Base-by-base conservation (phyloP, 2,329 filamentous ascomycete species). In the Cladosporium sphaerospermum region DNA sequence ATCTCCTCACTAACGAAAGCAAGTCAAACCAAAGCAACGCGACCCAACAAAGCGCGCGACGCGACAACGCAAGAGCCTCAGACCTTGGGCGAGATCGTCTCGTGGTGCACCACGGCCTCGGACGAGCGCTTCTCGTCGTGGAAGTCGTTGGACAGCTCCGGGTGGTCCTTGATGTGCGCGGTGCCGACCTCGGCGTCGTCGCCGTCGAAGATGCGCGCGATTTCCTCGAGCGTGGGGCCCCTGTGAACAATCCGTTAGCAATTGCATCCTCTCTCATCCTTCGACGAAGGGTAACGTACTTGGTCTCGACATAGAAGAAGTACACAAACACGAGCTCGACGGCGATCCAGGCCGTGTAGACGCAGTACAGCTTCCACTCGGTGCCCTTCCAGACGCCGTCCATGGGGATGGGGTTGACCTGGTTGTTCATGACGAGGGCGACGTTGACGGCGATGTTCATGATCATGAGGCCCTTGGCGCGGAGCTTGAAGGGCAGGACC, bases 181-280 rank as follows among this genome's bases (percentile, higher is more conserved):
- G 47, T 40, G 18, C 51, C 51, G 36, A 70, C 66, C 55, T 68
- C 75, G 16, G 79, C 80, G 33, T 78, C 73, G 28, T 82, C 78
- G 37, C 83, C 85, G 60, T 88, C 84, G 61, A 88, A 88, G 65
- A 88, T 85, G 62, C 80, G 79, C 44, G 84, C 81, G 57, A 86
- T 78, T 65, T 86, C 83, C 65, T 88, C 85, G 1, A 88, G 80
- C 2, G 84, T 87, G 0, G 83, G 82, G 3, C 84, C 84, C 62
- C 81, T 82, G 48, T 51, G n/a, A 39, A 13, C 7, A 13, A 4
- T 10, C n/a, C 36, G 40, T 51, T 44, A 51, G 48, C 37, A 9
- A 44, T 28, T 5, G 4, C 7, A 2, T 7, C 7, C 23, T 28
- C 23, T 28, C 7, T 28, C 5, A 28, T 28, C 23, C 23, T 28